Conservation (phyloP, 2,329 filamentous ascomycete species). For the Fusarium oxysporum region DNA sequence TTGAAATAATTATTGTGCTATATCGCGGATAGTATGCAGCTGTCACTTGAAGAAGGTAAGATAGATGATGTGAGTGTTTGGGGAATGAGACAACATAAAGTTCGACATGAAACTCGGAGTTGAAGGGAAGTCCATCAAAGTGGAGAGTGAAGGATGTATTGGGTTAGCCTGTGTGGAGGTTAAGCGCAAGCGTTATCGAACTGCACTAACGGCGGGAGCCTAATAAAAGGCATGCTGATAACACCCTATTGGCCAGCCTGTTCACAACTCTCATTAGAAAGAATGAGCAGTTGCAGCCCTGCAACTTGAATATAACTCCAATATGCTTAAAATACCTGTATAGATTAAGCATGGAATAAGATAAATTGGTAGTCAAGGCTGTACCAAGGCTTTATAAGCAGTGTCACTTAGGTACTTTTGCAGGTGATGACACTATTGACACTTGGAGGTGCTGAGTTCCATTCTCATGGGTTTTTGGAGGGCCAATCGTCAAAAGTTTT, state of each 20-base stretch:
- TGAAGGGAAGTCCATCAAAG: conserved; percentile 31
- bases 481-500: background rate
- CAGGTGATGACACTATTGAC: too few species aligned
- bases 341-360: background rate
- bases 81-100: conserved; percentile 12
- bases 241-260: conserved; percentile 1
- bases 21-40: background rate
- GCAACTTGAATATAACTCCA: background rate
- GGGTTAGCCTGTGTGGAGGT: conserved; percentile 7
- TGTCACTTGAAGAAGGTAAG: background rate
- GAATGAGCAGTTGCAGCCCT: background rate
- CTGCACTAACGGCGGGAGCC: conserved; percentile 28
- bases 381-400: background rate
- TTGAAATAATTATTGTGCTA: background rate
- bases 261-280: background rate
- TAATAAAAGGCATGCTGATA: conserved; percentile 12
- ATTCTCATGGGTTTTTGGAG: too few species aligned
- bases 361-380: background rate
- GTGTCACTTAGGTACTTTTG: background rate
- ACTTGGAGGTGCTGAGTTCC: background rate
- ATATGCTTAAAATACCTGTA: background rate
- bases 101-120: conserved; percentile 35
- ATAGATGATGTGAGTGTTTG: background rate
- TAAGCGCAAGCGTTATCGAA: conserved; percentile 15
- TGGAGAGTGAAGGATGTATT: conserved; percentile 13